Evolutionary conservation across 352 stramenopile species (phyloP).

Genomic region (Peronospora belbahrii): DNA sequence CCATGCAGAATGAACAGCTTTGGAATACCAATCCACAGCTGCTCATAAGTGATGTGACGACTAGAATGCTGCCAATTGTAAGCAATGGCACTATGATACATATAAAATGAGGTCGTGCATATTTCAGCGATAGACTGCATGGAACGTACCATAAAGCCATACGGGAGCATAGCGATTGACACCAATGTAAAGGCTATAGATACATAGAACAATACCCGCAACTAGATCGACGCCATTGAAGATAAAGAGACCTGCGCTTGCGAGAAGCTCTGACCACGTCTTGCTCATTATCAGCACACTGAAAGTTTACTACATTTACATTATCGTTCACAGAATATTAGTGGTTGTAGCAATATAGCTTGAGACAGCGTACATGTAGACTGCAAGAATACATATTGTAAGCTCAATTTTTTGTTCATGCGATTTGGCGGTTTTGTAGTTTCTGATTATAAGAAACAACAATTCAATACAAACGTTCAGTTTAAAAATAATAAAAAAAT

Average conservation of each 20-base stretch:
- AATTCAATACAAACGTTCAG: no score
- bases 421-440: no score
- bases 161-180: constrained; percentile 55
- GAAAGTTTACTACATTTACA: background rate
- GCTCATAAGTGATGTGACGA: constrained; percentile 52
- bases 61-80: constrained; percentile 39
- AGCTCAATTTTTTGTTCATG: no score
- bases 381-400: no score
- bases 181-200: constrained; percentile 61
- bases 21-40: constrained; percentile 49
- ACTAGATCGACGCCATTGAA: constrained; percentile 74
- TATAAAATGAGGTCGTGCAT: background rate
- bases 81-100: constrained; percentile 39
- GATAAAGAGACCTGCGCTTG: constrained; percentile 51
- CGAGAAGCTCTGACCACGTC: constrained; percentile 40
- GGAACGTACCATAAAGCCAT: constrained; percentile 54
- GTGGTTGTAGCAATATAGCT: constrained; percentile 15
- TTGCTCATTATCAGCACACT: constrained; percentile 8
- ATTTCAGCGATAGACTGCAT: background rate
- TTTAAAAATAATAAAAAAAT: background rate
- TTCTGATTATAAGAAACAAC: background rate
- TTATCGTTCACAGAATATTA: background rate
- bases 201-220: constrained; percentile 44
- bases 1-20: constrained; percentile 40
- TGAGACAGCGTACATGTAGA: no score